These are phyloP conservation scores for Typha latifolia DNA, from an alignment of 176 grass and related monocot genomes.

Conservation along the genomic window DNA sequence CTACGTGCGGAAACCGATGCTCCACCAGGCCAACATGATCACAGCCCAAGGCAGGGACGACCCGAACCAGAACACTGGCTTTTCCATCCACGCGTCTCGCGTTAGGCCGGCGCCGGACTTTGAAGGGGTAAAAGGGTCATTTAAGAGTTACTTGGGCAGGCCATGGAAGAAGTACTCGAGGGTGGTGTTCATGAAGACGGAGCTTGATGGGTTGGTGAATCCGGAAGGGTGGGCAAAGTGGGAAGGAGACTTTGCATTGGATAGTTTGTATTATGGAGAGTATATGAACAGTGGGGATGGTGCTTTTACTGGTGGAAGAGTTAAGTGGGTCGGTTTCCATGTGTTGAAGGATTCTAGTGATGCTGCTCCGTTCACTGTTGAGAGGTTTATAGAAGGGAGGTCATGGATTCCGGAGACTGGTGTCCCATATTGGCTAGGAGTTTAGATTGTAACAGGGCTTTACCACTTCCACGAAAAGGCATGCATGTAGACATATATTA, in stretches of 20 bases:
- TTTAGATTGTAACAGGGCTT: neutral
- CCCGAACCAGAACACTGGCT: neutral
- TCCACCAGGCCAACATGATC: neutral
- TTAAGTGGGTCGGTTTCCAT: neutral
- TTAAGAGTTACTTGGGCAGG: neutral
- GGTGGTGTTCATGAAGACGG: neutral
- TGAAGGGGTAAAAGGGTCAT: neutral
- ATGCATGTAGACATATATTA: neutral
- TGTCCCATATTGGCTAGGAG: neutral
- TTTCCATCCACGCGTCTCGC: neutral
- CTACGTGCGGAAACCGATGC: slow-evolving; percentile 1
- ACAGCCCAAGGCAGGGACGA: slow-evolving; percentile 3
- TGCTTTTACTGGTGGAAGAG: neutral
- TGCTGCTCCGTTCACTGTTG: neutral
- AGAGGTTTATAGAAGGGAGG: neutral
- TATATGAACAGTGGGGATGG: slow-evolving; percentile 1
- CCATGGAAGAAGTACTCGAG: slow-evolving; percentile 1
- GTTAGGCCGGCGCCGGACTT: neutral
- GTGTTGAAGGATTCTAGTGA: neutral
- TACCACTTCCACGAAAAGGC: neutral
- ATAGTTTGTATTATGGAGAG: neutral
- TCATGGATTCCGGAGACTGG: neutral
- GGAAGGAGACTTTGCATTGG: neutral
- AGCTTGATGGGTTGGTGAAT: neutral
- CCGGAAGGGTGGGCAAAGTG: neutral